These are phyloP conservation scores for Tephrocybe sp. DNA, from an alignment of 768 basidiomycete genomes.

Conservation along the genomic window DNA sequence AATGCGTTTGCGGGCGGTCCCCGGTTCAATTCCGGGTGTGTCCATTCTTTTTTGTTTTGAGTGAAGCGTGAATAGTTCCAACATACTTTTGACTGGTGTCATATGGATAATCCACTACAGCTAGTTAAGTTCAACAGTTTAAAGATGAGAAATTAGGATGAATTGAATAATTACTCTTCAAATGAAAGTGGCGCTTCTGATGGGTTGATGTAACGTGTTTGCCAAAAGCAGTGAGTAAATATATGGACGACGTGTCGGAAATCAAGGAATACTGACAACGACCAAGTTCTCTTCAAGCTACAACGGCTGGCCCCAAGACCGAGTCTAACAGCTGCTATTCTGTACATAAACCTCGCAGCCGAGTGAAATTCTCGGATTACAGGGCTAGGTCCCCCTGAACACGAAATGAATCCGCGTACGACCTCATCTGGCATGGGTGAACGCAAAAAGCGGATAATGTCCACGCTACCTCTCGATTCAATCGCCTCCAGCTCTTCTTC, in stretches of 20 bases:
- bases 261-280: background rate
- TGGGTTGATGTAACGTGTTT: slow-evolving; percentile 13
- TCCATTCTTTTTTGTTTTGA: slow-evolving; percentile 11
- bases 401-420: slow-evolving; percentile 19
- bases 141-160: too few species aligned
- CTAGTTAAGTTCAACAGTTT: too few species aligned
- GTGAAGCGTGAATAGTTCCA: too few species aligned
- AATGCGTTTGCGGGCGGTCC: slow-evolving; percentile 22
- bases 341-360: background rate
- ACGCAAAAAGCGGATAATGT: slow-evolving; percentile 41
- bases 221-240: slow-evolving; percentile 10
- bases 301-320: slow-evolving; percentile 7
- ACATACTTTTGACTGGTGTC: too few species aligned
- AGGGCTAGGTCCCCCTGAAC: slow-evolving; percentile 2
- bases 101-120: too few species aligned
- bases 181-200: too few species aligned
- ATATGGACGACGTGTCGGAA: slow-evolving; percentile 22
- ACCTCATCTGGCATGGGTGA: slow-evolving; percentile 41
- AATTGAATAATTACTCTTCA: too few species aligned
- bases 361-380: background rate
- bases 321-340: background rate
- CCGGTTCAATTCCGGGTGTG: slow-evolving; percentile 23
- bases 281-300: slow-evolving; percentile 1
- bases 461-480: slow-evolving; percentile 31
- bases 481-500: slow-evolving; percentile 37